Conservation (phyloP, 2,329 filamentous ascomycete genomes). For the Diaporthe batatas region DNA sequence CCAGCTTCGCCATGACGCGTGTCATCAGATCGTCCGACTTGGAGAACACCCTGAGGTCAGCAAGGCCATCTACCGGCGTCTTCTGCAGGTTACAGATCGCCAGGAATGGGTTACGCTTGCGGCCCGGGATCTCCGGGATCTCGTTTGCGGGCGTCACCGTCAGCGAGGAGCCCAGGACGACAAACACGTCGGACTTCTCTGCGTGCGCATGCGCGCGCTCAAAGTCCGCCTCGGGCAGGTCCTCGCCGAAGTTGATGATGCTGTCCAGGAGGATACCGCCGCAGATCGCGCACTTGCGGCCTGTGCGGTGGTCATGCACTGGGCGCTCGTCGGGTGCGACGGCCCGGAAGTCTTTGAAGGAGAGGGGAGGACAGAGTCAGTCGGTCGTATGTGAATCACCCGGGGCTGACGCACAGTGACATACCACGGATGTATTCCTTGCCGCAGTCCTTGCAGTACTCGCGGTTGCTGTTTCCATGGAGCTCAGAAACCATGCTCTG, state of each 20-base stretch:
- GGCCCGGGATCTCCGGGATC: slow-evolving; percentile 54
- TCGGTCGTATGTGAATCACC: neutral
- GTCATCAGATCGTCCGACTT: slow-evolving; percentile 57
- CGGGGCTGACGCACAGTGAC: slow-evolving; percentile 2
- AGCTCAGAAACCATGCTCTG: slow-evolving; percentile 60
- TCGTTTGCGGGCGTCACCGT: slow-evolving; percentile 58
- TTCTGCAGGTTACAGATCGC: slow-evolving; percentile 62
- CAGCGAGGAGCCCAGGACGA: slow-evolving; percentile 61
- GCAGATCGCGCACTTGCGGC: slow-evolving; percentile 58
- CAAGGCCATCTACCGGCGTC: slow-evolving; percentile 55
- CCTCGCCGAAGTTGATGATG: slow-evolving; percentile 61
- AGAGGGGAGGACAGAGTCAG: neutral
- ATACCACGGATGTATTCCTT: slow-evolving; percentile 61
- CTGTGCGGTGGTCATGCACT: slow-evolving; percentile 60
- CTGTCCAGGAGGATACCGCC: slow-evolving; percentile 56
- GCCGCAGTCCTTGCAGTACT: slow-evolving; percentile 58
- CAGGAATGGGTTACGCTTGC: slow-evolving; percentile 50
- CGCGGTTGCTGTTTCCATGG: slow-evolving; percentile 62
- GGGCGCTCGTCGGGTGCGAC: slow-evolving; percentile 58
- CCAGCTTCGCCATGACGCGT: slow-evolving; percentile 56
- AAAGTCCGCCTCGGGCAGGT: slow-evolving; percentile 50
- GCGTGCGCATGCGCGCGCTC: slow-evolving; percentile 53
- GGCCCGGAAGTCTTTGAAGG: slow-evolving; percentile 58
- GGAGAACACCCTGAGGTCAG: slow-evolving; percentile 52
- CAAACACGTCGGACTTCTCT: slow-evolving; percentile 58